Percentiles rank a stretch among this genome's conserved stretches.
These are phyloP conservation scores for Yarrowia keelungensis DNA, from an alignment of 805 yeast species.

Conservation along the genomic window DNA sequence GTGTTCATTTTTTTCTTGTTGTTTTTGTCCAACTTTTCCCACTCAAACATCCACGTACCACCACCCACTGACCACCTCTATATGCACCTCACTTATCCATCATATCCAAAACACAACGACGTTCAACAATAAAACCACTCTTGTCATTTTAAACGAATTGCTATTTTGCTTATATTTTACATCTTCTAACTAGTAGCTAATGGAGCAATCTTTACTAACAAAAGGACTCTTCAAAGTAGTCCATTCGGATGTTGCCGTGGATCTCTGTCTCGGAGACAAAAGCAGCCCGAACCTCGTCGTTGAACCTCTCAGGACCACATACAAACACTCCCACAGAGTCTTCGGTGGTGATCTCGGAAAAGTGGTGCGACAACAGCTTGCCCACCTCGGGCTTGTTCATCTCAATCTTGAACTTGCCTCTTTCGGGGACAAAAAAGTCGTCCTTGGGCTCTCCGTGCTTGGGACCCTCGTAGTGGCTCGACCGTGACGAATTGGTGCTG, in stretches of 20 bases:
- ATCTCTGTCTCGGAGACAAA: slow-evolving; percentile 7
- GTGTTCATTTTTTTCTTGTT: not conserved
- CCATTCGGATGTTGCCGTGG: slow-evolving; percentile 23
- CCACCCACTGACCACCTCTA: not conserved
- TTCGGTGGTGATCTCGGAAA: slow-evolving; percentile 7
- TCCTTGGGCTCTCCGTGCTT: not conserved
- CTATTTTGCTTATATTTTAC: not conserved
- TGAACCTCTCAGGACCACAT: slow-evolving; percentile 31
- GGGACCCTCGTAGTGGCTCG: not conserved
- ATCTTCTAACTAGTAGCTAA: slow-evolving; percentile 12
- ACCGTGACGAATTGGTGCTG: no score
- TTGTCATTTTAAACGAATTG: not conserved
- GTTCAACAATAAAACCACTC: no score
- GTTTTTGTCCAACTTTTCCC: not conserved
- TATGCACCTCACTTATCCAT: not conserved
- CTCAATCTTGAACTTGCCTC: slow-evolving; percentile 18
- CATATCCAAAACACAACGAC: no score
- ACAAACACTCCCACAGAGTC: slow-evolving; percentile 34
- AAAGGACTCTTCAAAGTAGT: slow-evolving; percentile 36
- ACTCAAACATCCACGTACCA: not conserved
- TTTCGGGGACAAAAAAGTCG: not conserved
- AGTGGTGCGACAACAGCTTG: slow-evolving; percentile 10
- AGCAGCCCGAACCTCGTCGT: slow-evolving; percentile 32
- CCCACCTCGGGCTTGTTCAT: slow-evolving; percentile 19
- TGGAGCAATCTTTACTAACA: slow-evolving; percentile 20